Percentiles rank a stretch among this genome's conserved stretches.
Evolutionary conservation across 352 stramenopile genomes (phyloP).

Genomic region (Phytophthora pinifolia): DNA sequence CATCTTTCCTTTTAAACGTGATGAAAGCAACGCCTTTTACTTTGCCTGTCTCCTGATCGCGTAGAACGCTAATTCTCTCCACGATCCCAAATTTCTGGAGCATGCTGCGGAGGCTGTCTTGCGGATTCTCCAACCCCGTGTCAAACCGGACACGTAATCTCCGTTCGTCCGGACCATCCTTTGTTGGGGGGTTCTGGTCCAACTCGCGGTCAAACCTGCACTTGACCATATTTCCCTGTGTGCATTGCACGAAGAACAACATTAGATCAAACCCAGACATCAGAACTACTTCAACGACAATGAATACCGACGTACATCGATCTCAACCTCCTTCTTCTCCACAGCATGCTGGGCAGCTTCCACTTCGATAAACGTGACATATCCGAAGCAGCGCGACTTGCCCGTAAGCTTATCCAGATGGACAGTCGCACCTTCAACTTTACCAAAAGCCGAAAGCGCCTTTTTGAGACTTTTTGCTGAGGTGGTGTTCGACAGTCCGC

Average conservation of each 20-base stretch:
- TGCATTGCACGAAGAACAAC: background rate
- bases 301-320: too few species aligned
- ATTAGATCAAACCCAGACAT: background rate
- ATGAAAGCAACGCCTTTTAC: conserved; percentile 69
- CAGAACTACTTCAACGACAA: too few species aligned
- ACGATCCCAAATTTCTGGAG: conserved; percentile 59
- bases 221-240: conserved; percentile 4
- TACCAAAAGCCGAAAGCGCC: conserved; percentile 53
- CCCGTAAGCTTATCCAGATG: conserved; percentile 62
- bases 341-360: conserved; percentile 50
- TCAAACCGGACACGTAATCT: conserved; percentile 33
- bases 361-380: conserved; percentile 72
- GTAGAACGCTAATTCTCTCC: conserved; percentile 49
- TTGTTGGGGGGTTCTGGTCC: too few species aligned
- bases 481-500: conserved; percentile 60
- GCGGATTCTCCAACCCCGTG: conserved; percentile 42
- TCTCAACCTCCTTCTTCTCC: too few species aligned
- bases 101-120: conserved; percentile 42
- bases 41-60: conserved; percentile 38
- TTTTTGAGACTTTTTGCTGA: conserved; percentile 47
- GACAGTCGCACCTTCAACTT: conserved; percentile 58
- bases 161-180: too few species aligned
- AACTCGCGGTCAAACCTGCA: conserved; percentile 13
- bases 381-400: conserved; percentile 68
- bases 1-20: conserved; percentile 68